Evolutionary conservation across 2,329 filamentous ascomycete species (phyloP).

Genomic region (Paraphaeosphaeria minitans): DNA sequence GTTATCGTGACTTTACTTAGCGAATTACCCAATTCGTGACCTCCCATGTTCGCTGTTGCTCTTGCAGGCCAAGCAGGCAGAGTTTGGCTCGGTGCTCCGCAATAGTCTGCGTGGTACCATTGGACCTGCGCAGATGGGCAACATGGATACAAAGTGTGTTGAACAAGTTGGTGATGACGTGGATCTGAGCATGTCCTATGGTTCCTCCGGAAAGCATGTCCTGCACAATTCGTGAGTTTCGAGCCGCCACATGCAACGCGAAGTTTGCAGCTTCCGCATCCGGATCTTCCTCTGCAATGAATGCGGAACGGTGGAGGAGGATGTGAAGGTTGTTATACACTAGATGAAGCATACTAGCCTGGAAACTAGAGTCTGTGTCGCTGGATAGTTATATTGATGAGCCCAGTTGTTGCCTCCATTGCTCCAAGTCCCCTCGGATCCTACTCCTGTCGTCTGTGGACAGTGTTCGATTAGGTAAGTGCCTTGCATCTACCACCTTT

Average conservation of each 20-base stretch:
- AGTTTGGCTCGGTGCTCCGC: conserved; percentile 57
- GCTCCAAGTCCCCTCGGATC: conserved; percentile 42
- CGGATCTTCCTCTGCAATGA: conserved; percentile 43
- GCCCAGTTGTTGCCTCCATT: conserved; percentile 50
- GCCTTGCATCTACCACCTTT: conserved; percentile 47
- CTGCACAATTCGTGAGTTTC: conserved; percentile 55
- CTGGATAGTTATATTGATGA: conserved; percentile 42
- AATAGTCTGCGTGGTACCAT: conserved; percentile 49
- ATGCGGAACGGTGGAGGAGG: conserved; percentile 52
- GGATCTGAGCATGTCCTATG: conserved; percentile 53
- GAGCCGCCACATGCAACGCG: conserved; percentile 53
- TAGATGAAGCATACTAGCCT: conserved; percentile 49
- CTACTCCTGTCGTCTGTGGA: conserved; percentile 20
- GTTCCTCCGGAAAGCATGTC: conserved; percentile 53
- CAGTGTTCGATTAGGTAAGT: conserved; percentile 29
- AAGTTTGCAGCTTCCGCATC: conserved; percentile 41
- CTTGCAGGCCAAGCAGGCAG: conserved; percentile 54
- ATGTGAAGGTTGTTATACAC: conserved; percentile 56
- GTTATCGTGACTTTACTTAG: not conserved
- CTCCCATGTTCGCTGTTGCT: conserved; percentile 57
- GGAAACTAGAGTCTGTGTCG: conserved; percentile 44
- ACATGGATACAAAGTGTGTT: conserved; percentile 57
- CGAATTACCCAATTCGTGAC: conserved; percentile 54
- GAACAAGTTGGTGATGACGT: conserved; percentile 57
- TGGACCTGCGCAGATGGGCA: conserved; percentile 48